These are phyloP conservation scores for Penicillium capsulatum DNA, from an alignment of 2,329 filamentous ascomycete genomes.

Conservation along the genomic window DNA sequence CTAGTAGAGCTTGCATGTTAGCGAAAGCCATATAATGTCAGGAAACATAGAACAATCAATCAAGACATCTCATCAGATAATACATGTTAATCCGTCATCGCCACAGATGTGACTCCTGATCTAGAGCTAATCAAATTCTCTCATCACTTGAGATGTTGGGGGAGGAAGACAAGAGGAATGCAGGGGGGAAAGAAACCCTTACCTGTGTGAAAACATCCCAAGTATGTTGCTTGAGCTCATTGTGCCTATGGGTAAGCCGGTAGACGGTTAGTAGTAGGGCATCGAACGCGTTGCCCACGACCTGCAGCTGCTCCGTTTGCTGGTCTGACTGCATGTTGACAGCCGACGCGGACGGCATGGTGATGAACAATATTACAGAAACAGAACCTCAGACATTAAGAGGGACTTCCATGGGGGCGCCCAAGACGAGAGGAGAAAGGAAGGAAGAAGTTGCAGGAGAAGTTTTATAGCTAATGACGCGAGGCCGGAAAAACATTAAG, in stretches of 20 bases:
- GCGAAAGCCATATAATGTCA: slow-evolving; percentile 17
- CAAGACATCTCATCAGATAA: slow-evolving; percentile 47
- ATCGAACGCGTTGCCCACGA: slow-evolving; percentile 40
- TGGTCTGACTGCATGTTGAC: slow-evolving; percentile 31
- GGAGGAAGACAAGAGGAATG: slow-evolving; percentile 2
- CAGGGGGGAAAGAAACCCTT: slow-evolving; percentile 13
- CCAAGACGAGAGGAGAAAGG: slow-evolving; percentile 16
- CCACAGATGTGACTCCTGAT: slow-evolving; percentile 65
- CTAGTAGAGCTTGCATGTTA: slow-evolving; percentile 24
- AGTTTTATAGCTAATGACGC: slow-evolving; percentile 19
- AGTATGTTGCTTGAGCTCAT: slow-evolving; percentile 35
- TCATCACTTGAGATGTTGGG: slow-evolving; percentile 45
- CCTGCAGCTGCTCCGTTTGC: slow-evolving; percentile 30
- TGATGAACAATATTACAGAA: slow-evolving; percentile 22
- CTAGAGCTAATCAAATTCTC: slow-evolving; percentile 69
- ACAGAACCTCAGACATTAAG: slow-evolving; percentile 15
- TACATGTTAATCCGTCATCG: slow-evolving; percentile 61
- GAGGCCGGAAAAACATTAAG: slow-evolving; percentile 29
- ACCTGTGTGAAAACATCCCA: slow-evolving; percentile 42
- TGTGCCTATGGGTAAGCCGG: slow-evolving; percentile 38
- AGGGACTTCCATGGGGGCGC: slow-evolving; percentile 25
- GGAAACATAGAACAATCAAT: slow-evolving; percentile 14
- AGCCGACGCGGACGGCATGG: slow-evolving; percentile 34
- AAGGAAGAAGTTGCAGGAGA: slow-evolving; percentile 13
- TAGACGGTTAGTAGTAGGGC: slow-evolving; percentile 41